Evolutionary conservation across 2,329 filamentous ascomycete genomes (phyloP).

Genomic region (Fusarium nygamai): DNA sequence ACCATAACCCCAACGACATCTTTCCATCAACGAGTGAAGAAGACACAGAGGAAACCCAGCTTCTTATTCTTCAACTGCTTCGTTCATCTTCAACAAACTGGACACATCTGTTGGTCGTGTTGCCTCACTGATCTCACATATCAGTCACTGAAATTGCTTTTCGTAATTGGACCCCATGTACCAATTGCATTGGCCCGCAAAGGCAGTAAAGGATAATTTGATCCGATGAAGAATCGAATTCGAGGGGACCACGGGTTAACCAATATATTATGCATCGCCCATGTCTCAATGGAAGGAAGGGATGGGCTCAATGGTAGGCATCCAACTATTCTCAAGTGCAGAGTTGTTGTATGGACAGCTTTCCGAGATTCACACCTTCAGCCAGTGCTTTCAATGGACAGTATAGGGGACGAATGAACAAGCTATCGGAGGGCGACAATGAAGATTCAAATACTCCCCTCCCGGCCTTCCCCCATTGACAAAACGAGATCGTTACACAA

Average conservation of each 20-base stretch:
- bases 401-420: not conserved
- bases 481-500: not conserved
- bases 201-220: not conserved
- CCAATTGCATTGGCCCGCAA: conserved; percentile 11
- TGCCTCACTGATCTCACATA: not conserved
- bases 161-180: not conserved
- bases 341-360: not conserved
- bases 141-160: not conserved
- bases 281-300: not conserved
- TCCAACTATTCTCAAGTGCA: not conserved
- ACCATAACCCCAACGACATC: conserved; percentile 33
- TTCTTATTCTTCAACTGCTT: not conserved
- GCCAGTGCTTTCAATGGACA: not conserved
- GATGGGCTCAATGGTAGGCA: not conserved
- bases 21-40: conserved; percentile 14
- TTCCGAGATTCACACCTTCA: not conserved
- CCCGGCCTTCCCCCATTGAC: not conserved
- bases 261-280: not conserved
- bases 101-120: not conserved
- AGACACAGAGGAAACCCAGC: not conserved
- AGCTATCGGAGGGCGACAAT: not conserved
- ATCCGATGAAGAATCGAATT: not conserved
- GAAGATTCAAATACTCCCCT: not conserved
- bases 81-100: not conserved
- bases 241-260: not conserved